Evolutionary conservation across 1,284 basidiomycete species (phyloP).

Genomic region (Pseudomicrostroma phylloplanum): DNA sequence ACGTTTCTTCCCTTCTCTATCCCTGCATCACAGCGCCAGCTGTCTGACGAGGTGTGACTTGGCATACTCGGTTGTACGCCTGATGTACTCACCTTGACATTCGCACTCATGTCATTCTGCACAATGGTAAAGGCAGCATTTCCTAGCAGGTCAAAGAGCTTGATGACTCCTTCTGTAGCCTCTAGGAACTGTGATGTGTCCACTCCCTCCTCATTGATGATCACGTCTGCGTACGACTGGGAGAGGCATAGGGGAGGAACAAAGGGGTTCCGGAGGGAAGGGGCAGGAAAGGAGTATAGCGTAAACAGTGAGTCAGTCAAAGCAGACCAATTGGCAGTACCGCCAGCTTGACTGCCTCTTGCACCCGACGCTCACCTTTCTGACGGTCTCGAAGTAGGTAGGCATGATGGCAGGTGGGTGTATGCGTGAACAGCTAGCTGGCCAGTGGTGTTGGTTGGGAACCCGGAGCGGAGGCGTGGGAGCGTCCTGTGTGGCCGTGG

Average conservation of each 20-base stretch:
- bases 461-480: too few relatives aligned
- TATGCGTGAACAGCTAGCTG: too few relatives aligned
- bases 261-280: neutral
- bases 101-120: slow-evolving; percentile 80
- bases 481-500: too few relatives aligned
- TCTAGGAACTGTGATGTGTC: slow-evolving; percentile 82
- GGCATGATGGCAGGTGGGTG: slow-evolving; percentile 57
- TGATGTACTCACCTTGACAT: slow-evolving; percentile 60
- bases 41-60: neutral
- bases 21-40: too few relatives aligned
- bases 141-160: slow-evolving; percentile 89
- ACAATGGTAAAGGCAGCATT: slow-evolving; percentile 80
- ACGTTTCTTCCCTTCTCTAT: neutral
- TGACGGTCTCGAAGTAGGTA: slow-evolving; percentile 78
- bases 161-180: slow-evolving; percentile 80
- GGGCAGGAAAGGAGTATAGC: neutral
- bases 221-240: slow-evolving; percentile 62
- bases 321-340: neutral
- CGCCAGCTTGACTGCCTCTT: neutral
- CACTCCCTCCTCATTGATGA: slow-evolving; percentile 75
- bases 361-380: slow-evolving; percentile 57
- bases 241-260: neutral
- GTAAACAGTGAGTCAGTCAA: neutral
- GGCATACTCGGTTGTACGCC: neutral
- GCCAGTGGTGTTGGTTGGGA: too few relatives aligned